Percentiles rank a stretch among this genome's conserved stretches.
These are phyloP conservation scores for Tuber aestivum DNA, from an alignment of 495 filamentous ascomycete genomes.

Conservation along the genomic window DNA sequence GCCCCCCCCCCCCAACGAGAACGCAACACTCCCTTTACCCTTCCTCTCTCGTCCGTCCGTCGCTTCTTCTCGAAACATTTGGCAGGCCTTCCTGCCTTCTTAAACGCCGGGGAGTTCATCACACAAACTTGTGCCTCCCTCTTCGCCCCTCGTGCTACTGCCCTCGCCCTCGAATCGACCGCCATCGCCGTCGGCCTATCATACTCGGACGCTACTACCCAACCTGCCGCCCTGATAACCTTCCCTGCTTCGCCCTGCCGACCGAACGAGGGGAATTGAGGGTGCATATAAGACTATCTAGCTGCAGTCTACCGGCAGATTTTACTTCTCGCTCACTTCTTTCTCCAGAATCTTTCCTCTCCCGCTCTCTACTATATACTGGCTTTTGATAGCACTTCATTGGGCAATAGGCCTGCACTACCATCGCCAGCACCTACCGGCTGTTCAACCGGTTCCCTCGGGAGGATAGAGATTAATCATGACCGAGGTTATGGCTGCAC, in stretches of 20 bases:
- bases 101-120: neutral
- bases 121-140: neutral
- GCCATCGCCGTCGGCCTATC: neutral
- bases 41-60: neutral
- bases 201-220: neutral
- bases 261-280: neutral
- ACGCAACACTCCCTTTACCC: neutral
- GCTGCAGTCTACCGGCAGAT: neutral
- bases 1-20: slow-evolving; percentile 1
- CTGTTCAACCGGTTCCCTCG: neutral
- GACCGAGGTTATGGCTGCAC: slow-evolving; percentile 38
- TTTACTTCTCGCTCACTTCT: neutral
- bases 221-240: neutral
- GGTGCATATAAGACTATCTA: neutral
- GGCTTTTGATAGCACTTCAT: neutral
- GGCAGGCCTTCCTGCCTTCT: neutral
- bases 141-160: neutral
- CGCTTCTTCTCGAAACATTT: neutral
- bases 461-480: slow-evolving; percentile 20
- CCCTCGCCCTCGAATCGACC: neutral
- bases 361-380: neutral
- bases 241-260: neutral
- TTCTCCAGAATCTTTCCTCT: neutral
- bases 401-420: neutral
- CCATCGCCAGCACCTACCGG: neutral